Conservation (phyloP, 1,139 yeast species). For the Komagataea norvegica region DNA sequence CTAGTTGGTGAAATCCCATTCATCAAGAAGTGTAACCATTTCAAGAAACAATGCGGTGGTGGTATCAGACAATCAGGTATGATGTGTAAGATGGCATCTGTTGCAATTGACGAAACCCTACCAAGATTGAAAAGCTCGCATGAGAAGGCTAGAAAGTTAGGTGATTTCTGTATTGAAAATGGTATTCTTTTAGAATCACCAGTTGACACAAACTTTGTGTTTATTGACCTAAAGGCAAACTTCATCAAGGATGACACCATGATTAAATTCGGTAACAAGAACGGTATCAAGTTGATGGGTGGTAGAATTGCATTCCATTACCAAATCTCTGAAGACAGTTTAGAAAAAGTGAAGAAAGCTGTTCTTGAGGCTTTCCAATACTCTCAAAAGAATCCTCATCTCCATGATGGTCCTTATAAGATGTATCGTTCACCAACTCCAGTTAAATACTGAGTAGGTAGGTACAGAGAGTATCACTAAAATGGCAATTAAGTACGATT, state of each 20-base stretch:
- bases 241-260: slow-evolving; percentile 57
- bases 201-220: slow-evolving; percentile 83
- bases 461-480: slow-evolving; percentile 9
- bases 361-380: slow-evolving; percentile 53
- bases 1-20: slow-evolving; percentile 64
- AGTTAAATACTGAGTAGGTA: slow-evolving; percentile 23
- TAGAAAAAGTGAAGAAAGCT: slow-evolving; percentile 60
- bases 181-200: slow-evolving; percentile 66
- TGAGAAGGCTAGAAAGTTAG: slow-evolving; percentile 62
- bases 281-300: slow-evolving; percentile 66
- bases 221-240: slow-evolving; percentile 58
- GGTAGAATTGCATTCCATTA: slow-evolving; percentile 82
- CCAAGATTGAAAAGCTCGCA: slow-evolving; percentile 56
- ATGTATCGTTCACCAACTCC: slow-evolving; percentile 35
- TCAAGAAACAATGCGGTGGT: slow-evolving; percentile 92
- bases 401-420: slow-evolving; percentile 37
- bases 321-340: slow-evolving; percentile 63
- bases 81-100: slow-evolving; percentile 74
- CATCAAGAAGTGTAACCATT: slow-evolving; percentile 74
- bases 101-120: slow-evolving; percentile 73
- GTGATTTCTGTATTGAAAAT: slow-evolving; percentile 48
- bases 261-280: slow-evolving; percentile 51
- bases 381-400: slow-evolving; percentile 39
- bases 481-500: slow-evolving; percentile 25
- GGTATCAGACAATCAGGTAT: slow-evolving; percentile 90